phyloP scores from a whole-genome alignment of 2,329 filamentous ascomycete species.

The Aspergillus quadrilineatus region DNA sequence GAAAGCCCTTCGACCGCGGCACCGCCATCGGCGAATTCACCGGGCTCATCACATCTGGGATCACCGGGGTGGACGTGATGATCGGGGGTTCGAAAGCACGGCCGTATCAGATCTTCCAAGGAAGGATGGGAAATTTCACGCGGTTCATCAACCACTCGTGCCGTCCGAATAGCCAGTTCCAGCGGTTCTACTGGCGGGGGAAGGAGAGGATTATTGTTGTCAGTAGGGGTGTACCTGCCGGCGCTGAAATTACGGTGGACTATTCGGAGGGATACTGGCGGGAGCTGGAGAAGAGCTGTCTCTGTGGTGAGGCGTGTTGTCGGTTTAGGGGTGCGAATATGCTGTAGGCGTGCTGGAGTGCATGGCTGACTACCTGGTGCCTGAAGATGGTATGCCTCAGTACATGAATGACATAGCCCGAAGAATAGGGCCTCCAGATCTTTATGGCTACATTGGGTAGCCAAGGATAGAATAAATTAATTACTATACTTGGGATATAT shows the following conservation, averaged over 20 bases:
- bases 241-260: conserved; percentile 57
- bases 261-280: conserved; percentile 61
- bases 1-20: conserved; percentile 51
- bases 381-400: too few relatives aligned
- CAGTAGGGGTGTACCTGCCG: conserved; percentile 55
- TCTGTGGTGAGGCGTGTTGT: conserved; percentile 56
- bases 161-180: conserved; percentile 57
- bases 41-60: conserved; percentile 54
- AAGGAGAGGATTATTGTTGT: conserved; percentile 57
- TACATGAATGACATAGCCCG: too few relatives aligned
- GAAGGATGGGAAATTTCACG: conserved; percentile 55
- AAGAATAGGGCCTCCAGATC: neutral
- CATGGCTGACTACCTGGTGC: conserved; percentile 2
- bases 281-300: conserved; percentile 55
- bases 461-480: too few relatives aligned
- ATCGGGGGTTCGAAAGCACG: conserved; percentile 40
- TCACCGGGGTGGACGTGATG: conserved; percentile 58
- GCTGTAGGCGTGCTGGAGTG: too few relatives aligned
- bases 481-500: too few relatives aligned
- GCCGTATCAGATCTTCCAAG: conserved; percentile 60
- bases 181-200: conserved; percentile 58
- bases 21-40: conserved; percentile 57
- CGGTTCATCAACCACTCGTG: conserved; percentile 61
- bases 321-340: conserved; percentile 17
- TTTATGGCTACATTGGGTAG: too few relatives aligned